phyloP scores from a whole-genome alignment of 768 basidiomycete species.

The Mycena vitilis region DNA sequence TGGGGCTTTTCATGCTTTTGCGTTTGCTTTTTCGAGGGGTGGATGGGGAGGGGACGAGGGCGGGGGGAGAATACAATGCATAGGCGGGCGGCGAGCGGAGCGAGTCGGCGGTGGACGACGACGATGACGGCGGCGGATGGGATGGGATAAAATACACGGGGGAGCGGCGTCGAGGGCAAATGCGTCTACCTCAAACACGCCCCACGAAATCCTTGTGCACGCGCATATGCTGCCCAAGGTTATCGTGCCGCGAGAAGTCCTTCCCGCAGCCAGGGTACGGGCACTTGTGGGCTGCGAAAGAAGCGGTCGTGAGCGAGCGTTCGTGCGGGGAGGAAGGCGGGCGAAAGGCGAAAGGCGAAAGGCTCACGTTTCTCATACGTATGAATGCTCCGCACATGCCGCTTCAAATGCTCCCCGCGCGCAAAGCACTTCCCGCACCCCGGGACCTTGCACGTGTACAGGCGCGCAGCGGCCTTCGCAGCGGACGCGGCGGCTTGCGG shows the following conservation, averaged over 20 bases:
- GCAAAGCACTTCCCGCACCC: constrained; percentile 86
- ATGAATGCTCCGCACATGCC: constrained; percentile 84
- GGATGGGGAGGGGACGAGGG: too few relatives aligned
- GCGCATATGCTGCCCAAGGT: constrained; percentile 79
- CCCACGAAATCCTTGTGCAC: constrained; percentile 56
- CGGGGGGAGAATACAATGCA: too few relatives aligned
- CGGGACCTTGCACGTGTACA: constrained; percentile 72
- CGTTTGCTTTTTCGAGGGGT: too few relatives aligned
- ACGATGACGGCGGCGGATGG: too few relatives aligned
- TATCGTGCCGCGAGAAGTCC: constrained; percentile 80
- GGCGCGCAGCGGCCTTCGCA: neutral
- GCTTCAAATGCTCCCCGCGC: constrained; percentile 83
- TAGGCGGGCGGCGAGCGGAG: too few relatives aligned
- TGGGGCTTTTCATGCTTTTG: too few relatives aligned
- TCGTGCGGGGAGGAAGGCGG: neutral
- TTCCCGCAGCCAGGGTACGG: constrained; percentile 74
- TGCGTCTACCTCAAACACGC: constrained; percentile 1
- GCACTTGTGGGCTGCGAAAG: constrained; percentile 65
- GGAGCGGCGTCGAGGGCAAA: too few relatives aligned
- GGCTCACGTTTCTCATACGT: constrained; percentile 86
- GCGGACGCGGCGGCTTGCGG: too few relatives aligned
- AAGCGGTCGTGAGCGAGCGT: constrained; percentile 19
- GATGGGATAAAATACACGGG: too few relatives aligned
- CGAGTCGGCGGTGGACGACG: too few relatives aligned
- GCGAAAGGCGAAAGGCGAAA: neutral